A percentile compares a stretch with the other conserved stretches of the same genome.
phyloP scores from a whole-genome alignment of 805 yeast species.

The Candida adriatica region DNA sequence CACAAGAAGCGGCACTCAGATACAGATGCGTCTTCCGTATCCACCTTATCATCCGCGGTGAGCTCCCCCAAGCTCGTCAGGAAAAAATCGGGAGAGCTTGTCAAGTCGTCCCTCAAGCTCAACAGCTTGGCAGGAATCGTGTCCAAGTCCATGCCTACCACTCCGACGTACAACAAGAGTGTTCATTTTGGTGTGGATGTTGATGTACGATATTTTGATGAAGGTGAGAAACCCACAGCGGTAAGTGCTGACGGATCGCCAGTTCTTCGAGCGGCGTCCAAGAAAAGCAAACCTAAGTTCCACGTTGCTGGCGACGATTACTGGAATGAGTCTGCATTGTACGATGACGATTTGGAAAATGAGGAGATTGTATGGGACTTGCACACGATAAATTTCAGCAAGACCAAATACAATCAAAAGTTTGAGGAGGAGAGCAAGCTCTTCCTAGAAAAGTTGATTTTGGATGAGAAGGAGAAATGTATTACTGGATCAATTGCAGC shows the following conservation, averaged over 20 bases:
- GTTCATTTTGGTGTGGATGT: constrained; percentile 74
- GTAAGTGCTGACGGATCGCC: constrained; percentile 69
- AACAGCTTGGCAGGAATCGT: constrained; percentile 27
- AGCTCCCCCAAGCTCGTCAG: constrained; percentile 43
- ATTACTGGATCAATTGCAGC: constrained; percentile 75
- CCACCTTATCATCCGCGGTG: constrained; percentile 2
- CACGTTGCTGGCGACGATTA: constrained; percentile 22
- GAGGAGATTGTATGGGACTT: constrained; percentile 37
- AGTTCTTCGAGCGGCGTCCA: constrained; percentile 24
- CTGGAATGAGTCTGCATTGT: constrained; percentile 11
- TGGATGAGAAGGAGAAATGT: constrained; percentile 43
- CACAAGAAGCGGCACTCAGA: constrained; percentile 18
- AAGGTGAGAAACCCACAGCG: constrained; percentile 69
- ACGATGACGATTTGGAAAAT: constrained; percentile 15
- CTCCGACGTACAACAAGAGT: constrained; percentile 54
- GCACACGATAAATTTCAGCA: constrained; percentile 34
- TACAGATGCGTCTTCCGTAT: constrained; percentile 2
- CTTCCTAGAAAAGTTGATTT: constrained; percentile 59
- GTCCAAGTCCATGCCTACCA: constrained; percentile 41
- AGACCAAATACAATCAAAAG: constrained; percentile 38
- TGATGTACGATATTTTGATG: constrained; percentile 67
- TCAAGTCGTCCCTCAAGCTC: constrained; percentile 63
- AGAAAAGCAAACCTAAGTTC: constrained; percentile 16
- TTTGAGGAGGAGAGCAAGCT: constrained; percentile 34
- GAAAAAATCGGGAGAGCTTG: constrained; percentile 84